These are phyloP conservation scores for Zoysia pacifica DNA, from an alignment of 176 grass and related monocot species.

Conservation along the genomic window DNA sequence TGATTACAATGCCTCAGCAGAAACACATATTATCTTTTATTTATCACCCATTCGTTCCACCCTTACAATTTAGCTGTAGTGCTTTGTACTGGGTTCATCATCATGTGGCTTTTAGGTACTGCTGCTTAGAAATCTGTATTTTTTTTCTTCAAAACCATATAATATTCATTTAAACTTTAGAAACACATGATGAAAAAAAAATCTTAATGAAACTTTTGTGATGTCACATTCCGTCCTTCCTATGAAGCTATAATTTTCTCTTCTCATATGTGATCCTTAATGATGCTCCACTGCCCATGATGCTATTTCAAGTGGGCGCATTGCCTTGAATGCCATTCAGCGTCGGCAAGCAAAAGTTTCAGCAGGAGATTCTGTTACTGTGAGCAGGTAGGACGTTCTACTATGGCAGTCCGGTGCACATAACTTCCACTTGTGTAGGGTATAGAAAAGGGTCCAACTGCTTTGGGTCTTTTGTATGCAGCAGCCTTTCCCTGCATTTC, in stretches of 20 bases:
- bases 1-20: neutral
- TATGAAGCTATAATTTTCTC: neutral
- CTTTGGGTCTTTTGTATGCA: no score
- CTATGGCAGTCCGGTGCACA: no score
- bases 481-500: no score
- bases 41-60: neutral
- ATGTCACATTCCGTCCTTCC: neutral
- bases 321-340: slow-evolving; percentile 93
- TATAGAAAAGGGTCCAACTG: no score
- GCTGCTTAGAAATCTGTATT: neutral
- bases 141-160: neutral
- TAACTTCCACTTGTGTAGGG: no score
- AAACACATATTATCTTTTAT: neutral
- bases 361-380: slow-evolving; percentile 72
- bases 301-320: slow-evolving; percentile 56
- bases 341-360: slow-evolving; percentile 91
- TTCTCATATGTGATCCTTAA: slow-evolving; percentile 62
- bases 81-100: neutral
- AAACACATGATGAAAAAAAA: neutral
- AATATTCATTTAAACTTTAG: neutral
- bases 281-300: slow-evolving; percentile 67
- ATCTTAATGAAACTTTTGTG: neutral
- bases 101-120: neutral
- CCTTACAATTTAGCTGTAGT: neutral
- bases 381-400: slow-evolving; percentile 62